Conservation (phyloP, 225 moss, liverwort and hornwort genomes). For the Straminergon stramineum region DNA sequence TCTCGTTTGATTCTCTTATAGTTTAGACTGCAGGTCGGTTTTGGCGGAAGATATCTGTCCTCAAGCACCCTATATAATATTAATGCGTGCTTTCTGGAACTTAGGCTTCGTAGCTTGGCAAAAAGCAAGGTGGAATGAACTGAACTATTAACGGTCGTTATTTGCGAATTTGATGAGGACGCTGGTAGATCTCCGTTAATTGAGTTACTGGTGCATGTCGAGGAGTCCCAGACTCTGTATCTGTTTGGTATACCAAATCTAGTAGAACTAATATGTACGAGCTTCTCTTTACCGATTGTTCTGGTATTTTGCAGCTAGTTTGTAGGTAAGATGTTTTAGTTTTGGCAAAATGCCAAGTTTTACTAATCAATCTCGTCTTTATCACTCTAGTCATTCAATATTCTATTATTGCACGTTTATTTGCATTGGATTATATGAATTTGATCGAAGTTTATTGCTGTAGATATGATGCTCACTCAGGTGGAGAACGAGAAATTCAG, state of each 20-base stretch:
- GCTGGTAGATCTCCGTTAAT: not conserved
- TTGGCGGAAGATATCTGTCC: not conserved
- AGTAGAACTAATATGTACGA: not conserved
- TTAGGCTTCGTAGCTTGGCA: not conserved
- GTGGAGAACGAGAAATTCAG: constrained; percentile 97
- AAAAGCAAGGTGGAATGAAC: not conserved
- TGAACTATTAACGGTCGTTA: not conserved
- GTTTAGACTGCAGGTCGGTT: not conserved
- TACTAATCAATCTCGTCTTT: not conserved
- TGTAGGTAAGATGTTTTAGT: not conserved
- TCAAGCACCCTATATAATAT: not conserved
- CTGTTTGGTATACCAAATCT: not conserved
- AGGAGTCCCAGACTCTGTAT: not conserved
- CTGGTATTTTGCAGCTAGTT: not conserved
- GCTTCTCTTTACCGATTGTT: not conserved
- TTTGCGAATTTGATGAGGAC: not conserved
- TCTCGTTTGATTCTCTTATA: not conserved
- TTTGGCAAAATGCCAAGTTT: not conserved
- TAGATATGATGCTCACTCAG: constrained; percentile 98
- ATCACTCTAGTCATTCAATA: not conserved
- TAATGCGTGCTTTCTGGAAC: not conserved
- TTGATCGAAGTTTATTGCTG: not conserved
- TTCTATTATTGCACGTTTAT: not conserved
- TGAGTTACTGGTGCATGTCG: not conserved
- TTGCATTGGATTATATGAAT: not conserved